A percentile compares a stretch with the other conserved stretches of the same genome.
Conservation (phyloP, 2,329 filamentous ascomycete species). For the Hypoxylon sp. region DNA sequence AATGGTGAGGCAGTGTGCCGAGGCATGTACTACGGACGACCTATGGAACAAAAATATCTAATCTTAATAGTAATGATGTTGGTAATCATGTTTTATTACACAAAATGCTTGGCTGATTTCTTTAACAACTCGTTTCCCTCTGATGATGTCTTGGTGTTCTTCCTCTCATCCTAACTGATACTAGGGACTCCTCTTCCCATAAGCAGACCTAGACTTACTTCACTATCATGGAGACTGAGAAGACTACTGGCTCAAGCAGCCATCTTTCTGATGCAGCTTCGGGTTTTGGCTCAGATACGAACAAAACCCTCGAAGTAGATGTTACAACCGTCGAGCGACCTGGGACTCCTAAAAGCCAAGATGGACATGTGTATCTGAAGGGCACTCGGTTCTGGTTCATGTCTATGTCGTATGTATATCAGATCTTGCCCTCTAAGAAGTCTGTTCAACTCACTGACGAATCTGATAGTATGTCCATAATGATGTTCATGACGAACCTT, state of each 20-base stretch:
- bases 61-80: neutral
- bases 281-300: neutral
- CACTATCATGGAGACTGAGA: neutral
- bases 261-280: neutral
- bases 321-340: neutral
- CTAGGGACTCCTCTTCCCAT: no score
- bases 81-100: neutral
- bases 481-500: constrained; percentile 45
- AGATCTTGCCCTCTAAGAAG: constrained; percentile 3
- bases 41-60: neutral
- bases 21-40: neutral
- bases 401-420: constrained; percentile 20
- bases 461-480: constrained; percentile 33
- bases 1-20: neutral
- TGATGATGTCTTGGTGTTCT: neutral
- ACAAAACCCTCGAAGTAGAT: neutral
- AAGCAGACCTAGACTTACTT: neutral
- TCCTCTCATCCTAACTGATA: neutral
- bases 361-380: constrained; percentile 9
- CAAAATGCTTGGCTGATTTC: neutral
- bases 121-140: neutral
- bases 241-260: neutral
- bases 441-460: neutral
- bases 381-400: constrained; percentile 10
- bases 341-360: neutral